Evolutionary conservation across 177 flowering plant genomes (phyloP).

Genomic region (Vitis hybrid): DNA sequence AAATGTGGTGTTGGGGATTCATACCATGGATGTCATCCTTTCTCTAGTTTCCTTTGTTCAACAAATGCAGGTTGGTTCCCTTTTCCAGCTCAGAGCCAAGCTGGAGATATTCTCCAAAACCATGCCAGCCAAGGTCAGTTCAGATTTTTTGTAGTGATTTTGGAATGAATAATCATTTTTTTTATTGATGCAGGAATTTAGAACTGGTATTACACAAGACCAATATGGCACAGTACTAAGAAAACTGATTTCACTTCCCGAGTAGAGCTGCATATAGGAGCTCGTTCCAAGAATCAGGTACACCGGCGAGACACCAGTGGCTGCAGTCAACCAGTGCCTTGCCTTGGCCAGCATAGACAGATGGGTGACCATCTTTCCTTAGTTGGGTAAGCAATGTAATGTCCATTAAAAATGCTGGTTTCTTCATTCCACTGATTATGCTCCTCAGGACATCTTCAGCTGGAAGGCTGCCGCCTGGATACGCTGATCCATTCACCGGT

Average conservation of each 20-base stretch:
- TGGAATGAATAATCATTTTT: neutral
- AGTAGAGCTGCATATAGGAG: conserved; percentile 30
- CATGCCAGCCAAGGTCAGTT: too few relatives aligned
- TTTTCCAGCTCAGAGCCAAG: too few relatives aligned
- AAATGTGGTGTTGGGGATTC: too few relatives aligned
- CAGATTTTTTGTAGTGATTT: too few relatives aligned
- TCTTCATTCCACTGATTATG: conserved; percentile 24
- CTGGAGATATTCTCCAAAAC: too few relatives aligned
- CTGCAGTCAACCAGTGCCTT: conserved; percentile 38
- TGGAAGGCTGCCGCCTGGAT: conserved; percentile 17
- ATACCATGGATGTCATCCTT: too few relatives aligned
- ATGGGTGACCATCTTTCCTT: conserved; percentile 54
- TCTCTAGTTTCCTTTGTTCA: too few relatives aligned
- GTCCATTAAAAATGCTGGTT: conserved; percentile 31
- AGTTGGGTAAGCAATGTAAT: conserved; percentile 30
- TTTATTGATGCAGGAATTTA: neutral
- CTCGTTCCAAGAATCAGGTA: conserved; percentile 64
- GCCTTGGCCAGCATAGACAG: conserved; percentile 28
- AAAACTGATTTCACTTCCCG: neutral
- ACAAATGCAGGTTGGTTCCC: too few relatives aligned
- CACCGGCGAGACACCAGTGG: conserved; percentile 71
- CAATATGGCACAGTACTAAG: neutral
- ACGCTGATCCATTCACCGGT: conserved; percentile 30
- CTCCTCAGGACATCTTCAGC: conserved; percentile 27
- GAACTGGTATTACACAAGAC: neutral